Evolutionary conservation across 2,329 filamentous ascomycete species (phyloP), one percentile per base, ranked within the genome.

Genomic region (Talaromyces sp.): DNA sequence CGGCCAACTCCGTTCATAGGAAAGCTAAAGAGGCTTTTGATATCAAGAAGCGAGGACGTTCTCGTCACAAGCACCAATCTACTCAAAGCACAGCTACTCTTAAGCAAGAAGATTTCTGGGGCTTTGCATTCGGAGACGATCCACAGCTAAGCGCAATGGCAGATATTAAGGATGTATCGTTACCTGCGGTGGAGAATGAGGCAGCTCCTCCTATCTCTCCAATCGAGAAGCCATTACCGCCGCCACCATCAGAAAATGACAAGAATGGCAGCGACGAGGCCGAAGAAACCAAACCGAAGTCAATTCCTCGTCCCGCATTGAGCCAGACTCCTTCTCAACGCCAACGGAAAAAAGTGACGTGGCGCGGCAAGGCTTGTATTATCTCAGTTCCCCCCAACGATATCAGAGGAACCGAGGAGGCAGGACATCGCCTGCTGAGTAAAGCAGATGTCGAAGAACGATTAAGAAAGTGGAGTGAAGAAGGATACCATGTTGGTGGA

Each of bases 301-400:
- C 65, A 55, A 31, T 62, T 63, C 43, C 26, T 19, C 9, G 41
- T 46, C 19, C 53, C 5, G 19, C 61, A 57, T 53, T 63, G 58
- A 54, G 64, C 63, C 27, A 65, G 65, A 46, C 63, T 51, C 68
- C 63, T 51, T 68, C 72, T 52, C 68, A 72, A 24, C 70, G 75
- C 58, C 68, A 69, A n/a, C 90, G 83, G 75, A 92, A 89, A 72
- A 90, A 88, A 75, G 80, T 92, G 2, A 81, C 83, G 52, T 92
- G 89, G 88, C 88, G 83, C 68, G 88, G 87, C 60, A 92, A 91
- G 76, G 86, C 85, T 61, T 90, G 91, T 57, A 74, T 90, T 67
- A 86, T 92, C 50, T 78, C 87, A 27, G 75, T 92, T 21, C 90
- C 89, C 6, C 77, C 83, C 52, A 86, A 90, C 63, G 87, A 89